phyloP scores from a whole-genome alignment of 768 basidiomycete species.

The Boletus subcaerulescens region DNA sequence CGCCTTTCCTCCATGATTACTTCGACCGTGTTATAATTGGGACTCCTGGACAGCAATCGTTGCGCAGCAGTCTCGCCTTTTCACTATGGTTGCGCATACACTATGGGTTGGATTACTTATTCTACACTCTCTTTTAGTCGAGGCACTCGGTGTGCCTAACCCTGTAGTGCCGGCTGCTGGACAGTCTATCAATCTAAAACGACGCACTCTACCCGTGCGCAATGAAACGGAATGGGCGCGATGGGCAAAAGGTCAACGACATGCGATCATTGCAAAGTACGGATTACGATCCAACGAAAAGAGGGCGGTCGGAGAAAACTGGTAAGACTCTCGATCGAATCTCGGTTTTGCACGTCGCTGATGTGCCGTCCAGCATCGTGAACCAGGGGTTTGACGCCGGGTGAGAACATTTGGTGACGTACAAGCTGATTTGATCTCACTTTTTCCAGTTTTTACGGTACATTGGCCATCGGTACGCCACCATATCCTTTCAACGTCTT shows the following conservation, averaged over 20 bases:
- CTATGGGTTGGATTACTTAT: conserved; percentile 7
- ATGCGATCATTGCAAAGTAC: conserved; percentile 48
- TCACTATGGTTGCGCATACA: conserved; percentile 6
- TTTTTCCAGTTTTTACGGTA: conserved; percentile 31
- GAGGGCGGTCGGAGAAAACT: conserved; percentile 46
- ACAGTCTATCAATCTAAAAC: conserved; percentile 22
- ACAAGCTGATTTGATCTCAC: background rate
- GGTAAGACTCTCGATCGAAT: conserved; percentile 31
- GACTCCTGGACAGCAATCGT: background rate
- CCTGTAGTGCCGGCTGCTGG: conserved; percentile 9
- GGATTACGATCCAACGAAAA: conserved; percentile 30
- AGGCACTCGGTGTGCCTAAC: conserved; percentile 13
- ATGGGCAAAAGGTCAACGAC: conserved; percentile 47
- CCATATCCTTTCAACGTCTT: conserved; percentile 45
- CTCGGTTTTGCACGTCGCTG: background rate
- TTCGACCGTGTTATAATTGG: conserved; percentile 5
- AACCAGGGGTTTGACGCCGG: conserved; percentile 66
- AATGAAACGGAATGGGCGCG: conserved; percentile 21
- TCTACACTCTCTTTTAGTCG: conserved; percentile 9
- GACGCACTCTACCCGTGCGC: conserved; percentile 8
- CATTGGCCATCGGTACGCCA: conserved; percentile 44
- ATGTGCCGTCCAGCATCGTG: conserved; percentile 42
- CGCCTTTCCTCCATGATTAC: background rate
- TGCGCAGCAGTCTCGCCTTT: conserved; percentile 1
- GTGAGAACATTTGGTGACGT: conserved; percentile 27